A percentile compares a stretch with the other conserved stretches of the same genome.
phyloP scores from a whole-genome alignment of 1,284 basidiomycete species.

The Pseudozyma flocculosa region DNA sequence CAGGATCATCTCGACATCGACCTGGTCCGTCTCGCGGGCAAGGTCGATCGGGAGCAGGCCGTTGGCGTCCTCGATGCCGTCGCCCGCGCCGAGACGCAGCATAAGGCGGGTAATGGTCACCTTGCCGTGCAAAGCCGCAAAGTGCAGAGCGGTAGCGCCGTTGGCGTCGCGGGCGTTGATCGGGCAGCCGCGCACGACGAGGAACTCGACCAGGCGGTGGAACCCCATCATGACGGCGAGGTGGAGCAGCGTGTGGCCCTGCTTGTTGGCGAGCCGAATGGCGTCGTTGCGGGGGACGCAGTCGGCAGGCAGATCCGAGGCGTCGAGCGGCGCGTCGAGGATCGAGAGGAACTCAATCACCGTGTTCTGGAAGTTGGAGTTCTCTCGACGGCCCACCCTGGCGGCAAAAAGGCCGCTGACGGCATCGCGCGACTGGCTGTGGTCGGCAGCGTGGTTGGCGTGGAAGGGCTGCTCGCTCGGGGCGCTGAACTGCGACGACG shows the following conservation, averaged over 20 bases:
- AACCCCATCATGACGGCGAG: constrained; percentile 81
- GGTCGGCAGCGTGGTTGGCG: constrained; percentile 8
- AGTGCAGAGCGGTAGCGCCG: constrained; percentile 86
- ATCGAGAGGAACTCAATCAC: constrained; percentile 74
- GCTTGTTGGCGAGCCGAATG: constrained; percentile 59
- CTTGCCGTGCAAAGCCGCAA: constrained; percentile 74
- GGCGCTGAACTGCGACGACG: neutral
- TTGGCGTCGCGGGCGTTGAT: constrained; percentile 83
- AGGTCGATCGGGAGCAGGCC: constrained; percentile 81
- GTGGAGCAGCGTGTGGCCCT: constrained; percentile 68
- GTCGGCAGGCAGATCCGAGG: neutral
- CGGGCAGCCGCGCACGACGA: constrained; percentile 74
- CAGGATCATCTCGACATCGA: constrained; percentile 60
- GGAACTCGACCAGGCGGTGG: constrained; percentile 69
- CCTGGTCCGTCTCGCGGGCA: constrained; percentile 65
- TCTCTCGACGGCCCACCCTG: constrained; percentile 57
- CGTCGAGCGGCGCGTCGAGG: constrained; percentile 12
- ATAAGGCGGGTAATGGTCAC: constrained; percentile 70
- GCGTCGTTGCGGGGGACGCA: constrained; percentile 30
- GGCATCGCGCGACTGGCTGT: constrained; percentile 24
- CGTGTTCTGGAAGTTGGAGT: constrained; percentile 68
- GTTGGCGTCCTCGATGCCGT: constrained; percentile 71
- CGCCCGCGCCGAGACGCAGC: constrained; percentile 75
- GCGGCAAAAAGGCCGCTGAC: constrained; percentile 34
- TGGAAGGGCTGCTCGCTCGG: neutral